Conservation (phyloP, 495 filamentous ascomycete genomes). For the Penicillium desertorum region DNA sequence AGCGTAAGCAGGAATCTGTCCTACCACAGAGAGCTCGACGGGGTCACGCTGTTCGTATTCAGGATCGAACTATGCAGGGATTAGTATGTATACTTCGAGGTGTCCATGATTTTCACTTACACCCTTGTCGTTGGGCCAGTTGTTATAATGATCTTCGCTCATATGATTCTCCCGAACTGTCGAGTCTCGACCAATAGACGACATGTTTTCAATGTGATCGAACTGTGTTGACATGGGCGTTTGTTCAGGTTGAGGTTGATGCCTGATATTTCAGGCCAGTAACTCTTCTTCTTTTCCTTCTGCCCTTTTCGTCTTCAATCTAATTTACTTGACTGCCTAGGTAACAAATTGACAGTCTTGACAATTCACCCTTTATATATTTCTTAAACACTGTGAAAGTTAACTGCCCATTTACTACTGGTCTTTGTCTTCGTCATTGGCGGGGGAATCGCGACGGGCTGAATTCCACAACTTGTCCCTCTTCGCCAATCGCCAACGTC, state of each 20-base stretch:
- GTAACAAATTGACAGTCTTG: not conserved
- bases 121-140: constrained; percentile 31
- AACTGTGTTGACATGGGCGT: not conserved
- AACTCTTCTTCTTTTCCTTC: not conserved
- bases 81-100: constrained; percentile 6
- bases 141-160: constrained; percentile 18
- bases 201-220: constrained; percentile 10
- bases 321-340: no score
- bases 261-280: not conserved
- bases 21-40: constrained; percentile 49
- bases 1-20: constrained; percentile 52
- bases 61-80: constrained; percentile 47
- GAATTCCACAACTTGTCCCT: not conserved
- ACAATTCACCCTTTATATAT: constrained; percentile 4
- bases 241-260: not conserved
- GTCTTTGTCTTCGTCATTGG: not conserved
- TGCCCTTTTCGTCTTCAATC: not conserved
- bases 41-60: constrained; percentile 48
- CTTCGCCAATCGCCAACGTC: constrained; percentile 9
- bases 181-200: constrained; percentile 1
- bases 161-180: not conserved
- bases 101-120: constrained; percentile 11
- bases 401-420: not conserved
- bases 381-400: not conserved
- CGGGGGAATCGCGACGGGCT: constrained; percentile 31